Evolutionary conservation across 192 early-diverging fungal species (phyloP).

Genomic region (Coemansia reversa): DNA sequence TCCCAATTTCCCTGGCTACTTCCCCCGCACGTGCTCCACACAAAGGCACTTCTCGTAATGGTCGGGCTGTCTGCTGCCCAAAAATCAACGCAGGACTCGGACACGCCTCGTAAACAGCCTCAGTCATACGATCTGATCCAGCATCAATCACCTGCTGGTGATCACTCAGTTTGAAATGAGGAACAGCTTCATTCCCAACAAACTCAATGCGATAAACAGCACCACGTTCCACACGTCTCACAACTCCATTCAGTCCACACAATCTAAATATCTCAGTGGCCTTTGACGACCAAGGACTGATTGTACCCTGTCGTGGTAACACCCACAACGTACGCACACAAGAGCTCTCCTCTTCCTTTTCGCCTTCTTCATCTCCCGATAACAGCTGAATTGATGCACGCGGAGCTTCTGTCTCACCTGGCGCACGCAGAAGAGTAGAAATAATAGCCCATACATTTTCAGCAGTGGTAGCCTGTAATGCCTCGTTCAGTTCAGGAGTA

Average conservation of each 20-base stretch:
- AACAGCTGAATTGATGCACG: slow-evolving; percentile 31
- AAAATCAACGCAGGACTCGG: slow-evolving; percentile 71
- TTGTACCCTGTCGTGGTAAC: slow-evolving; percentile 91
- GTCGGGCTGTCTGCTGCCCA: slow-evolving; percentile 61
- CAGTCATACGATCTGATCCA: slow-evolving; percentile 94
- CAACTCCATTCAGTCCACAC: slow-evolving; percentile 74
- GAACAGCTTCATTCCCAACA: slow-evolving; percentile 26
- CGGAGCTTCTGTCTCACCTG: slow-evolving; percentile 29
- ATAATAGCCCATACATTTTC: slow-evolving; percentile 38
- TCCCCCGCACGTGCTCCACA: slow-evolving; percentile 5
- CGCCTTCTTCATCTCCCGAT: background rate
- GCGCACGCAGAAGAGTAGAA: slow-evolving; percentile 33
- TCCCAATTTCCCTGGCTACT: slow-evolving; percentile 28
- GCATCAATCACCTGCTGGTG: slow-evolving; percentile 55
- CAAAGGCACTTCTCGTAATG: slow-evolving; percentile 63
- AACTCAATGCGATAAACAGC: slow-evolving; percentile 67
- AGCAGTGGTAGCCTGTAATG: slow-evolving; percentile 9
- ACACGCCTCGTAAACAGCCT: slow-evolving; percentile 64
- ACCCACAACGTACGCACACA: slow-evolving; percentile 61
- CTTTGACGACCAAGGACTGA: slow-evolving; percentile 99
- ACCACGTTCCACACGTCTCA: slow-evolving; percentile 89
- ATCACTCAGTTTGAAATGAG: slow-evolving; percentile 37
- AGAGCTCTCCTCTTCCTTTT: background rate
- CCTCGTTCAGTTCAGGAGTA: slow-evolving; percentile 24
- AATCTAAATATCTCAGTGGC: slow-evolving; percentile 95